phyloP scores from a whole-genome alignment of 1,139 yeast genomes.

The Magnusiomyces suaveolens region DNA sequence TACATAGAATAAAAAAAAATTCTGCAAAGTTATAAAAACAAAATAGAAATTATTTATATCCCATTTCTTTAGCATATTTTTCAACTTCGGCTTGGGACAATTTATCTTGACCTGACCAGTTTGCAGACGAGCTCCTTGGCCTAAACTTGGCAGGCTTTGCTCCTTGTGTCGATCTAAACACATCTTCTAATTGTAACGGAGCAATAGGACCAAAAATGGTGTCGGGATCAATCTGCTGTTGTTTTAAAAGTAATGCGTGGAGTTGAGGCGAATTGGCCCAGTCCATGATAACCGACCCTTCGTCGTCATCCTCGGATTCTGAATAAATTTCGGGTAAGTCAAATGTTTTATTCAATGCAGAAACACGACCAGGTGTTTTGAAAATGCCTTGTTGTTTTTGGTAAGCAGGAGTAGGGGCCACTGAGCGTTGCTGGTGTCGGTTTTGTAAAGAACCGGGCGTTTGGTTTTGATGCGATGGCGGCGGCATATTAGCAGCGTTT shows the following conservation, averaged over 20 bases:
- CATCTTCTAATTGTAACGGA: conserved; percentile 56
- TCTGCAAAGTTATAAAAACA: too few species aligned
- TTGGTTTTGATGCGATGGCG: neutral
- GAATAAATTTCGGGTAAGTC: conserved; percentile 40
- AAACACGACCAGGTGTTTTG: neutral
- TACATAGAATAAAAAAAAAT: too few species aligned
- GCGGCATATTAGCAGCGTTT: neutral
- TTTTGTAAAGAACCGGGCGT: neutral
- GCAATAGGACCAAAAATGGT: conserved; percentile 71
- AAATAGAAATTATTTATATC: conserved; percentile 30
- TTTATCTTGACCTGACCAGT: conserved; percentile 41
- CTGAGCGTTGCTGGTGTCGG: neutral
- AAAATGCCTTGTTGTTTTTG: conserved; percentile 18
- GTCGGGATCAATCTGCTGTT: conserved; percentile 58
- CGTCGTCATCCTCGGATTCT: conserved; percentile 51
- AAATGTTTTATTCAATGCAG: neutral
- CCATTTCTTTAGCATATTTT: conserved; percentile 47
- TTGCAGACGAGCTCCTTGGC: conserved; percentile 52
- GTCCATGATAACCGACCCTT: conserved; percentile 44
- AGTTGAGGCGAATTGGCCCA: conserved; percentile 71
- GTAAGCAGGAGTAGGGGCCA: too few species aligned
- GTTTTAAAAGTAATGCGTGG: conserved; percentile 43
- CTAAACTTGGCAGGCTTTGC: conserved; percentile 36
- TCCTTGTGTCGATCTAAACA: conserved; percentile 43
- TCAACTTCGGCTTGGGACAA: conserved; percentile 41